Base-by-base conservation (phyloP, 1,284 basidiomycete species). In the Hortiboletus rubellus region DNA sequence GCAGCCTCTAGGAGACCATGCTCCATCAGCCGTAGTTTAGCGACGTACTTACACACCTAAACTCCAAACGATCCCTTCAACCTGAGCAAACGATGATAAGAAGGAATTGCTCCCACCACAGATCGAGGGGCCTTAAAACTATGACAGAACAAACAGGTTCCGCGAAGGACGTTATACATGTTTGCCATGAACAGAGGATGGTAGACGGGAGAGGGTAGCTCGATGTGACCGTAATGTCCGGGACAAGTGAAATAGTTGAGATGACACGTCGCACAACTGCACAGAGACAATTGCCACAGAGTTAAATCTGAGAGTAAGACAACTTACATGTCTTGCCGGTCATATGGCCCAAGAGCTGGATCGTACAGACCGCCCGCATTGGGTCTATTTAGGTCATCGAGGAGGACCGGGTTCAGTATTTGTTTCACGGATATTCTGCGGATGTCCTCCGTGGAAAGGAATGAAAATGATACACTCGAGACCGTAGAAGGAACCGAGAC, bases 221-320 rank as follows among this genome's bases (percentile, higher is more conserved):
- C 95, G 63, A 99, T 96, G 76, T 99, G 97, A n/a, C 97, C 97
- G 78, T 93, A 99, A 76, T 99, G 97, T 8, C 97, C 97, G 0
- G 97, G 96, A 73, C 97, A 99, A 60, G 89, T 88, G 75, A 90
- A 98, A 68, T 93, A 95, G 49, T 87, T 92, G 63, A 96, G 83
- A 55, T 85, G 87, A 73, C 97, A 99, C 74, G 97, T 98, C 64
- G 91, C 80, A 75, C 97, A 99, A 61, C 96, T 98, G 70, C 40
- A 57, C n/a, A 43, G 36, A 41, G 43, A 60, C 33, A 53, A 47
- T 53, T 50, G 31, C 14, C 41, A 59, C 47, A 58, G 46, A 47
- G 41, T 38, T 24, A 30, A 40, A 31, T 22, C 11, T 6, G 24
- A 41, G 27, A 42, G 30, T 44, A 43, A 50, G 45, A 50, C n/a